These are phyloP conservation scores for Pythium angustatum DNA, from an alignment of 352 stramenopile genomes.

Conservation along the genomic window DNA sequence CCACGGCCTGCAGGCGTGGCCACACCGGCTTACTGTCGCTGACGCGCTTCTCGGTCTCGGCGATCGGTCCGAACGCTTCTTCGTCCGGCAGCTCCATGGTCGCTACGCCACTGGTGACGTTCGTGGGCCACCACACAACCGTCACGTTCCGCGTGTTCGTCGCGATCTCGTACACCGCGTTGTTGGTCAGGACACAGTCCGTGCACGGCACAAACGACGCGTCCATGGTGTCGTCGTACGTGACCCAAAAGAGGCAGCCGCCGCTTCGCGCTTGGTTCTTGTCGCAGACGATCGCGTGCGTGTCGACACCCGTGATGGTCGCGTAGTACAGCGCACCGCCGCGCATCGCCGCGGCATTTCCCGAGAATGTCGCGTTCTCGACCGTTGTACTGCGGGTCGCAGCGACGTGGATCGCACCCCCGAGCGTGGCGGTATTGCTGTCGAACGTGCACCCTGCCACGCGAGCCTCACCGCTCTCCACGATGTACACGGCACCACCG, in stretches of 20 bases:
- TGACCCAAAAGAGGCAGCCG: conserved; percentile 69
- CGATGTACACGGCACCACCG: conserved; percentile 44
- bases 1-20: conserved; percentile 56
- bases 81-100: conserved; percentile 49
- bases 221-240: conserved; percentile 20
- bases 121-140: conserved; percentile 59
- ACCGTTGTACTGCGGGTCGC: conserved; percentile 23
- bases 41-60: conserved; percentile 32
- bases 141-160: conserved; percentile 61
- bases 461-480: conserved; percentile 28
- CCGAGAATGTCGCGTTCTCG: conserved; percentile 24
- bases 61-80: conserved; percentile 44
- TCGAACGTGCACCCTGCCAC: conserved; percentile 26
- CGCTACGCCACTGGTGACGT: conserved; percentile 41
- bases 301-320: conserved; percentile 29
- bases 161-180: conserved; percentile 52
- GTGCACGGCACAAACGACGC: conserved; percentile 37
- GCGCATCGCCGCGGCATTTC: conserved; percentile 40
- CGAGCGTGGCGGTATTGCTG: conserved; percentile 36
- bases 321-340: conserved; percentile 58
- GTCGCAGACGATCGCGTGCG: conserved; percentile 31
- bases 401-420: conserved; percentile 45
- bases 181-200: conserved; percentile 40
- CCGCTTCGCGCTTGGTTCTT: conserved; percentile 50
- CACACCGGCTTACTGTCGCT: conserved; percentile 37